Conservation (phyloP, 805 yeast species). For the Hanseniaspora pseudoguilliermondii region DNA sequence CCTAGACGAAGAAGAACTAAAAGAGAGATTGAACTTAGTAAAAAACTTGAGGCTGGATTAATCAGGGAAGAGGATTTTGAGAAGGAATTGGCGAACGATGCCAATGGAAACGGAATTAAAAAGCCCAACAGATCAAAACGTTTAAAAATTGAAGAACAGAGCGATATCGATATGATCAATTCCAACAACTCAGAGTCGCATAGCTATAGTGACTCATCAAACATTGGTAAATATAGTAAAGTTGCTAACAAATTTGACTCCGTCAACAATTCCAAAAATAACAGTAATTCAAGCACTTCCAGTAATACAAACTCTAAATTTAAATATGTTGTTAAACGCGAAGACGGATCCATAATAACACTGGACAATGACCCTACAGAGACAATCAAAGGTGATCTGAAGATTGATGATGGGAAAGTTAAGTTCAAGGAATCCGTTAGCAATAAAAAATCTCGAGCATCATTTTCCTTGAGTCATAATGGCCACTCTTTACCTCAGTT, state of each 20-base stretch:
- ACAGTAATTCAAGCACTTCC: neutral
- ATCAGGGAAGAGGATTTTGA: slow-evolving; percentile 4
- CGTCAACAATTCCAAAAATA: neutral
- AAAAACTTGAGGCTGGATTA: neutral
- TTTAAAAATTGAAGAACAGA: neutral
- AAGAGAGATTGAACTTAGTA: neutral
- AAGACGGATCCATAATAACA: slow-evolving; percentile 15
- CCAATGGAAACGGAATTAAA: neutral
- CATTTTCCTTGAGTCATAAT: neutral
- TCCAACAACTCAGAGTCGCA: neutral
- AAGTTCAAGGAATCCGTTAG: too few species aligned
- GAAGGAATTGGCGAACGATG: neutral
- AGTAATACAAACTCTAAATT: slow-evolving; percentile 6
- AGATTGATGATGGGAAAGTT: neutral
- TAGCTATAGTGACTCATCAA: neutral
- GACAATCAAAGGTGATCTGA: neutral
- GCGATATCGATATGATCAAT: neutral
- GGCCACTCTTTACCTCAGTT: slow-evolving; percentile 21
- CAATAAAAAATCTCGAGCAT: neutral
- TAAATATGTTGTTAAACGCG: slow-evolving; percentile 16
- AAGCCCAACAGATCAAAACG: neutral
- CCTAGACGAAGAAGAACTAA: slow-evolving; percentile 20
- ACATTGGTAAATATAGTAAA: neutral
- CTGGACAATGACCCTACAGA: slow-evolving; percentile 11
- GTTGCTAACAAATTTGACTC: neutral